These are phyloP conservation scores for Dryadomyces quercus-mongolicae DNA, from an alignment of 2,329 filamentous ascomycete species.

Conservation along the genomic window DNA sequence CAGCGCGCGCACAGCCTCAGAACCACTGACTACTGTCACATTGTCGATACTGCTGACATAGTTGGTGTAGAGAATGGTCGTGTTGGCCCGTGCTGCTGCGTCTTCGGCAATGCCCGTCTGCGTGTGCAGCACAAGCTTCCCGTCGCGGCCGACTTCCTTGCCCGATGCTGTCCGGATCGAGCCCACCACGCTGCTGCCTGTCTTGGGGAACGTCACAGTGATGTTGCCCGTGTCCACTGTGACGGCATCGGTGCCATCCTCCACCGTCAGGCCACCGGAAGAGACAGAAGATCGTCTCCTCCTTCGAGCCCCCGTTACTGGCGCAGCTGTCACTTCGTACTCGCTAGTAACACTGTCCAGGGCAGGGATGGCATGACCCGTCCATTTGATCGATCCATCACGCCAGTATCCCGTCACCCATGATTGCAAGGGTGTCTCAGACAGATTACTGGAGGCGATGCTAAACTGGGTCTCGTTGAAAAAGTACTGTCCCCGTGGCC, in stretches of 20 bases:
- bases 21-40: slow-evolving; percentile 25
- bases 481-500: too few relatives aligned
- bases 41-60: too few relatives aligned
- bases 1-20: slow-evolving; percentile 26
- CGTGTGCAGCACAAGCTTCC: slow-evolving; percentile 39
- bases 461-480: too few relatives aligned
- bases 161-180: slow-evolving; percentile 23
- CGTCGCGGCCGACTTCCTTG: slow-evolving; percentile 26
- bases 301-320: too few relatives aligned
- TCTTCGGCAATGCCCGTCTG: slow-evolving; percentile 29
- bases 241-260: too few relatives aligned
- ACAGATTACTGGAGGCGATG: too few relatives aligned
- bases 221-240: slow-evolving; percentile 30
- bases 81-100: slow-evolving; percentile 10
- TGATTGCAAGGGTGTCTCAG: slow-evolving; percentile 27
- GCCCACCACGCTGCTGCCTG: slow-evolving; percentile 26
- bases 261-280: too few relatives aligned
- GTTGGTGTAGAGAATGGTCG: too few relatives aligned
- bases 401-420: slow-evolving; percentile 49
- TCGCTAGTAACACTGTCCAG: too few relatives aligned
- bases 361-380: slow-evolving; percentile 32
- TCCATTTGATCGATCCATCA: slow-evolving; percentile 51
- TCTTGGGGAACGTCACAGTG: slow-evolving; percentile 27
- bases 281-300: too few relatives aligned
- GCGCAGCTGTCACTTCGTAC: slow-evolving; percentile 16